Percentiles rank a stretch among this genome's conserved stretches.
phyloP scores from a whole-genome alignment of 768 basidiomycete genomes.

The Infundibulicybe gibba region DNA sequence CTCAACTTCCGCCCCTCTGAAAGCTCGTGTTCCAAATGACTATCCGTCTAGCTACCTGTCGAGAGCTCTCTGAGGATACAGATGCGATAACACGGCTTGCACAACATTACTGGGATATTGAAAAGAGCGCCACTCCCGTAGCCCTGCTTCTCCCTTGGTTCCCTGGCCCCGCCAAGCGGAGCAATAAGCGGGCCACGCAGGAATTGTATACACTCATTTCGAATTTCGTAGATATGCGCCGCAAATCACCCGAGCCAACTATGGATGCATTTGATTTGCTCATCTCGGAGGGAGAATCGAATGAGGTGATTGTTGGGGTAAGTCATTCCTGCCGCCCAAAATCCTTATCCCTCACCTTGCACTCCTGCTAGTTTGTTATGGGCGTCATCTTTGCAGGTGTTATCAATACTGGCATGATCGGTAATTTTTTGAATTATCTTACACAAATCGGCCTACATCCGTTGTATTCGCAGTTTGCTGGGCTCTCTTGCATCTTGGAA shows the following conservation, averaged over 20 bases:
- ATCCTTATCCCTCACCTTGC: neutral
- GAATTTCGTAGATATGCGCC: slow-evolving; percentile 21
- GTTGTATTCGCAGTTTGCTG: slow-evolving; percentile 26
- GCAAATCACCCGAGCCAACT: slow-evolving; percentile 16
- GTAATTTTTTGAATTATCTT: slow-evolving; percentile 14
- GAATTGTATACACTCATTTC: slow-evolving; percentile 22
- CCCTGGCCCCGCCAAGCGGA: slow-evolving; percentile 23
- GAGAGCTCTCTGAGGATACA: slow-evolving; percentile 13
- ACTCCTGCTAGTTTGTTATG: slow-evolving; percentile 23
- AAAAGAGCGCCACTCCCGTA: slow-evolving; percentile 22
- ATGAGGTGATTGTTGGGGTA: slow-evolving; percentile 21
- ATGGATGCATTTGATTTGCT: slow-evolving; percentile 32
- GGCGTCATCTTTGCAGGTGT: slow-evolving; percentile 32
- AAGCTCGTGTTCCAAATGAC: slow-evolving; percentile 9
- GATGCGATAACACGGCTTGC: slow-evolving; percentile 8
- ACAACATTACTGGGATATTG: slow-evolving; percentile 8
- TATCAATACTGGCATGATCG: slow-evolving; percentile 27
- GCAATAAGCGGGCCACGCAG: slow-evolving; percentile 24
- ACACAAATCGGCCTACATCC: neutral
- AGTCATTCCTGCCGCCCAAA: slow-evolving; percentile 1
- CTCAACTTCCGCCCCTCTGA: neutral
- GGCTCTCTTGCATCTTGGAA: slow-evolving; percentile 27
- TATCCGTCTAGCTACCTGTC: slow-evolving; percentile 12
- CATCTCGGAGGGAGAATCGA: slow-evolving; percentile 21
- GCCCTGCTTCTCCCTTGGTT: slow-evolving; percentile 35